Evolutionary conservation across 495 filamentous ascomycete species (phyloP), one percentile per base, ranked within the genome.

Genomic region (Geopyxis carbonaria): DNA sequence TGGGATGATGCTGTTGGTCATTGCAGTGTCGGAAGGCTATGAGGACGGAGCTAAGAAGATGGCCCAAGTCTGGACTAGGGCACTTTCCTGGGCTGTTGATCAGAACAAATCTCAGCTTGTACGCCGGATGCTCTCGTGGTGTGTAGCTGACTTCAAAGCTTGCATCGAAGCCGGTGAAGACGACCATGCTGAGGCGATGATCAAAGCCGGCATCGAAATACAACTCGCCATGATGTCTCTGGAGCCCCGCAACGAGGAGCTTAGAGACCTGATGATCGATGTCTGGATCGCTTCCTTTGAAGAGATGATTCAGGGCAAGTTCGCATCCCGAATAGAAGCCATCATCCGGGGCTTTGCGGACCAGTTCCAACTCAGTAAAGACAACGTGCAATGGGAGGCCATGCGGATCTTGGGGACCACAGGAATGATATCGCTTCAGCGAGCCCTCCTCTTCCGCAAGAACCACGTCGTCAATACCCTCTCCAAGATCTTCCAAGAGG

Each of bases 191-290:
- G 27, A 11, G 14, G 14, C 41, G 8, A 2, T 38, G 0, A 23
- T 22, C 11, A n/a, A 21, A 3, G 31, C 38, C 2, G 44, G 13
- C 5, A 46, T 46, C 25, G 44, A 46, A 30, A 34, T 43, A 2
- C n/a, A 42, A 10, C 23, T 36, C 10, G 20, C 20, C 2, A 23
- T 36, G 11, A 21, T 42, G n/a, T n/a, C n/a, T n/a, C n/a, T 9
- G 32, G n/a, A 22, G 18, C 18, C 13, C 2, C 14, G 19, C 15
- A 34, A 34, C 3, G 9, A 31, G 3, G 7, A 27, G 8, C 14
- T 43, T 4, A 47, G 43, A 5, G 10, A 35, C 19, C 19, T 44
- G 2, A 19, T 47, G 13, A 22, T 25, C 3, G 31, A 13, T 5
- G 19, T 38, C 19, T 47, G 27, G 27, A 16, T 39, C 11, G 30